phyloP scores from a whole-genome alignment of 192 early-diverging fungal genomes.

The Geranomyces michiganensis region DNA sequence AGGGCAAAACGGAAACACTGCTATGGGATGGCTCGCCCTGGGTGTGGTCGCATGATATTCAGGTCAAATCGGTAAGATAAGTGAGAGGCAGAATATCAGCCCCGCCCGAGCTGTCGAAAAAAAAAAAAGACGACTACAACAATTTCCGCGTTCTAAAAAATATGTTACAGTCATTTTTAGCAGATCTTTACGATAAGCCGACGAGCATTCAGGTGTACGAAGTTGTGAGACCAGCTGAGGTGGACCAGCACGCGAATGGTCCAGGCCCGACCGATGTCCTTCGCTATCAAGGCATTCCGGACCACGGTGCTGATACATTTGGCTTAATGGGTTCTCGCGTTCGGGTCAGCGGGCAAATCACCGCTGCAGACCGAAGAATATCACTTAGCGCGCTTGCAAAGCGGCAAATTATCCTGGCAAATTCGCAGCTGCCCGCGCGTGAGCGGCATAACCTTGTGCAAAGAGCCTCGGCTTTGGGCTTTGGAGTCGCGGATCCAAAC shows the following conservation, averaged over 20 bases:
- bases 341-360: background rate
- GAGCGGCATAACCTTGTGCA: constrained; percentile 20
- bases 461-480: constrained; percentile 11
- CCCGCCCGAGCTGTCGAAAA: no score
- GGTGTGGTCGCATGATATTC: constrained; percentile 35
- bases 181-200: constrained; percentile 40
- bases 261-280: background rate
- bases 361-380: background rate
- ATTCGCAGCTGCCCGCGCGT: constrained; percentile 14
- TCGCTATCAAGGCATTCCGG: background rate
- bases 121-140: no score
- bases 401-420: constrained; percentile 26
- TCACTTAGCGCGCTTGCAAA: constrained; percentile 31
- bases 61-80: constrained; percentile 36
- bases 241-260: background rate
- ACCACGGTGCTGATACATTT: background rate
- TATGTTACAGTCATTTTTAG: constrained; percentile 25
- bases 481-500: background rate
- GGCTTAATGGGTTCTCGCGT: constrained; percentile 14
- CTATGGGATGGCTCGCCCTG: constrained; percentile 17
- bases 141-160: background rate
- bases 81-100: no score
- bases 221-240: background rate
- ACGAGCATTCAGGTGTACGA: constrained; percentile 32
- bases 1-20: constrained; percentile 38